Percentiles rank a stretch among this genome's conserved stretches.
Evolutionary conservation across 805 yeast species (phyloP).

Genomic region (Wickerhamiella brachini): DNA sequence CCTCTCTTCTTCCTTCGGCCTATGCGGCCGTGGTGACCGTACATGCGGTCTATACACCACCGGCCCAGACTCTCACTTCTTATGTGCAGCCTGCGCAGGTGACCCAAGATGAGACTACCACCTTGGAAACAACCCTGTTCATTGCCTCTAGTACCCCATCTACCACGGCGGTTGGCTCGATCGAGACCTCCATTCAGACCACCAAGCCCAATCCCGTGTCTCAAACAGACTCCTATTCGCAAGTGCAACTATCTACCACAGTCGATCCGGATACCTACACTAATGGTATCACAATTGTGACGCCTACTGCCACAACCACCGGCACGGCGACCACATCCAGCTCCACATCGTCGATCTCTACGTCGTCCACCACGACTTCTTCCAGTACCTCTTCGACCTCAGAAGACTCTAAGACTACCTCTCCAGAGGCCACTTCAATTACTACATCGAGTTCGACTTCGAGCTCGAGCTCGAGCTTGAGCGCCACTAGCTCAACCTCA

Average conservation of each 20-base stretch:
- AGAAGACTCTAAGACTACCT: neutral
- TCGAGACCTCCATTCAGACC: conserved; percentile 22
- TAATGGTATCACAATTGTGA: conserved; percentile 7
- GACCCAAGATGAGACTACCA: conserved; percentile 13
- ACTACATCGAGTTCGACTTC: neutral
- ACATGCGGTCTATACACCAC: conserved; percentile 10
- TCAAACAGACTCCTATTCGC: conserved; percentile 20
- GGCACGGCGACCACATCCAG: neutral
- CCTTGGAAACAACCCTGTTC: conserved; percentile 20
- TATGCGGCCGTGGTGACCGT: conserved; percentile 11
- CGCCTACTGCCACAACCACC: conserved; percentile 2
- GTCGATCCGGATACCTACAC: conserved; percentile 24
- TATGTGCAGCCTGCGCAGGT: neutral
- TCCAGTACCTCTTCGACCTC: conserved; percentile 6
- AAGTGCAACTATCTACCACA: conserved; percentile 20
- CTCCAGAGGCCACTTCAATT: neutral
- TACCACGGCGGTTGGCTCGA: conserved; percentile 22
- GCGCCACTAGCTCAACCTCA: conserved; percentile 5
- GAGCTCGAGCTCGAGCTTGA: conserved; percentile 1
- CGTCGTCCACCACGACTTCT: neutral
- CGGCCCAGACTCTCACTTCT: conserved; percentile 8
- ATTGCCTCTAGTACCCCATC: conserved; percentile 21
- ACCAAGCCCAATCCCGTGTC: conserved; percentile 23
- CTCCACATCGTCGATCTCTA: neutral
- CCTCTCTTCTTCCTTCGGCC: neutral